Base-by-base conservation (phyloP, 495 filamentous ascomycete species). In the Extremus antarcticus region DNA sequence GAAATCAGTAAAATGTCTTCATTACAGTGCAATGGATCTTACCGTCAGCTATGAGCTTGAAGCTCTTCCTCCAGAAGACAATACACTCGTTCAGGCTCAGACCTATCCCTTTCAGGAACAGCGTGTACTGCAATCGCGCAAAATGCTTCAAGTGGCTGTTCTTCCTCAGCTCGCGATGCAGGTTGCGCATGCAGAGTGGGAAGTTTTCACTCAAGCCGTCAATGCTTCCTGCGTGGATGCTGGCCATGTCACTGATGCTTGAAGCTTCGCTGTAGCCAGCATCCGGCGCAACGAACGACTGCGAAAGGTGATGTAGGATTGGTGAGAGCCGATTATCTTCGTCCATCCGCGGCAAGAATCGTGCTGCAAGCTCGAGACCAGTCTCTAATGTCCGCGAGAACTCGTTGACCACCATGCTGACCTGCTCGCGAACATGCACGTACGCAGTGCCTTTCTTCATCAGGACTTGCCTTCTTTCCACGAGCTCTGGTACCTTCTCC, bases 41-140 rank as follows among this genome's bases (percentile, higher is more conserved):
- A 66, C 97, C 94, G 61, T 96, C 92, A 0, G 86, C 88, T 41
- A 90, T 82, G 53, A 84, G 81, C 54, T 78, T 81, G 78, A 97
- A 97, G 13, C 76, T 70, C 52, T 80, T 77, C 8, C 94, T 85
- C 94, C 94, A 99, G 74, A 97, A 99, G 10, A 86, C 61, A n/a
- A 99, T 79, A 64, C 82, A 90, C 63, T 99, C 91, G 61, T 96
- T 88, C 9, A 97, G 75, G 49, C 78, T 87, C 10, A 99, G 76
- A 0, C 94, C 94, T 57, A 99, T 87, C 29, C 94, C 94, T 73
- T 99, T 99, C 54, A 99, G 78, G 78, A 99, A 99, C 19, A 99
- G 79, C 0, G 85, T 87, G 74, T 97, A 99, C 71, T 99, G 94
- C 20, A 96, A 77, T 56, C 94, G 87, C 16, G 90, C 94, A 61